Evolutionary conservation across 345 rosid species (phyloP).

Genomic region (Euphorbia pulcherrima): DNA sequence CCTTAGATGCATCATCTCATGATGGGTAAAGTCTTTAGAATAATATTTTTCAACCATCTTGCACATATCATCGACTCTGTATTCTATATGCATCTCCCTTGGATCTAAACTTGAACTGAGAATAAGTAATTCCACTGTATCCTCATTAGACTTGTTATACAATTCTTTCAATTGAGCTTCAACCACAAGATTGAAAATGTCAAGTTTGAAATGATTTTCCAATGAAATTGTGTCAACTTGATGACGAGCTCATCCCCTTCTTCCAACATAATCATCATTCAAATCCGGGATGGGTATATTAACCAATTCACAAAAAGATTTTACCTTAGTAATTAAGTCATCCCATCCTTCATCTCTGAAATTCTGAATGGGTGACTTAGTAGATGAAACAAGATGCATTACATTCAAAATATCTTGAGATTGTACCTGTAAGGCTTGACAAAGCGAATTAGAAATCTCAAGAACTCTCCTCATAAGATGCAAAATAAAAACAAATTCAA

Average conservation of each 20-base stretch:
- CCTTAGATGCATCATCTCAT: too few relatives aligned
- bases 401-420: slow-evolving; percentile 12
- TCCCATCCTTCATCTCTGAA: neutral
- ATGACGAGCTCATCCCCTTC: neutral
- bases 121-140: neutral
- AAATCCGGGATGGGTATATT: neutral
- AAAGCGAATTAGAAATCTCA: slow-evolving; percentile 1
- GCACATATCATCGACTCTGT: too few relatives aligned
- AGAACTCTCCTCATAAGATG: neutral
- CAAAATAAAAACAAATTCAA: slow-evolving; percentile 4
- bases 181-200: neutral
- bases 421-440: neutral
- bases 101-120: neutral
- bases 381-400: neutral
- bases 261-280: neutral
- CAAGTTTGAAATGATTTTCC: neutral
- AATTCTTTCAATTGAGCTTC: neutral
- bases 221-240: neutral
- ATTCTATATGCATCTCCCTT: neutral
- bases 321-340: neutral
- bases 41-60: too few relatives aligned
- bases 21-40: too few relatives aligned
- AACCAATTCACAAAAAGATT: too few relatives aligned
- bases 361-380: neutral
- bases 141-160: neutral